Conservation (phyloP, 768 basidiomycete species). For the Kwoniella dejecticola region DNA sequence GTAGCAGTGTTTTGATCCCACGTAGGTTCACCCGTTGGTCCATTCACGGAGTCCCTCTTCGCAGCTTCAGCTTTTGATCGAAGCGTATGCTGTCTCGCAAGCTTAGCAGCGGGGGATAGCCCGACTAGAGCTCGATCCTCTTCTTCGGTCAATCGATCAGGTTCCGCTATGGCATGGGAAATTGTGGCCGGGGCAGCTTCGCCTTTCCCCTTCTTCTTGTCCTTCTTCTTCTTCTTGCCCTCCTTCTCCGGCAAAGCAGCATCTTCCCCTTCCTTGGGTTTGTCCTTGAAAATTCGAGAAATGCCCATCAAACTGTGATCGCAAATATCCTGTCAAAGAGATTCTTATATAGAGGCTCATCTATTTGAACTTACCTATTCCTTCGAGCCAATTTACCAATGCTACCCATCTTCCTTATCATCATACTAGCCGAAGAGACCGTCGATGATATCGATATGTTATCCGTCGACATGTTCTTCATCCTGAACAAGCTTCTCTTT, state of each 20-base stretch:
- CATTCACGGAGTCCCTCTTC: conserved; percentile 60
- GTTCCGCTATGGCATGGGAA: conserved; percentile 79
- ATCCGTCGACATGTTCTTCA: conserved; percentile 84
- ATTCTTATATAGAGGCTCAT: no score
- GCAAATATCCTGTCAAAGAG: no score
- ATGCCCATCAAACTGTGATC: conserved; percentile 74
- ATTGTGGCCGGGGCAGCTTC: conserved; percentile 70
- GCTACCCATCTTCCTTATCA: conserved; percentile 89
- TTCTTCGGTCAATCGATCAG: conserved; percentile 62
- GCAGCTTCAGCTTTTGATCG: conserved; percentile 70
- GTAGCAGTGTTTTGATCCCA: conserved; percentile 78
- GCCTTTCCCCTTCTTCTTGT: conserved; percentile 59
- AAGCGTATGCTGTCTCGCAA: conserved; percentile 87
- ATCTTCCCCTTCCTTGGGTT: conserved; percentile 61
- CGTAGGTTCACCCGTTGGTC: conserved; percentile 49
- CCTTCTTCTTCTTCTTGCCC: conserved; percentile 51
- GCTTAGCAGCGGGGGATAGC: conserved; percentile 82
- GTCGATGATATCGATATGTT: conserved; percentile 95
- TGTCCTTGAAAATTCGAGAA: conserved; percentile 91
- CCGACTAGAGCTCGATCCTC: conserved; percentile 66
- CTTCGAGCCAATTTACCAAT: conserved; percentile 85
- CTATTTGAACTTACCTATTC: conserved; percentile 59
- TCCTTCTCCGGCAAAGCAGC: conserved; percentile 58
- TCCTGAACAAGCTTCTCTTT: conserved; percentile 74
- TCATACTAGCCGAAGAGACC: conserved; percentile 90